A percentile compares a stretch with the other conserved stretches of the same genome.
These are phyloP conservation scores for Geotrichum klebahnii DNA, from an alignment of 1,139 yeast genomes.

Conservation along the genomic window DNA sequence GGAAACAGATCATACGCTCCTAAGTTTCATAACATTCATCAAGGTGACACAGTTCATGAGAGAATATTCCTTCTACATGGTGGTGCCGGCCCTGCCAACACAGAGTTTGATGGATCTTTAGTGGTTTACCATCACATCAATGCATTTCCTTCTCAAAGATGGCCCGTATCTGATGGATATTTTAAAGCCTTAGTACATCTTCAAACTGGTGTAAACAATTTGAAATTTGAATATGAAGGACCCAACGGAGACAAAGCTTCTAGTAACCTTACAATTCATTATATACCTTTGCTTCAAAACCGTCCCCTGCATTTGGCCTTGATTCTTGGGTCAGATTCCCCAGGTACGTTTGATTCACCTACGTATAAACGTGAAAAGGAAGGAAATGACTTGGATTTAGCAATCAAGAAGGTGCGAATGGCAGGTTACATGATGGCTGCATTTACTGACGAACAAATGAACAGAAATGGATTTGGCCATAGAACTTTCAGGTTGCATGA, in stretches of 20 bases:
- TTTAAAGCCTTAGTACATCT: conserved; percentile 76
- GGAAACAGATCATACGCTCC: conserved; percentile 24
- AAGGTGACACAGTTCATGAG: conserved; percentile 33
- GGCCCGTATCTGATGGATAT: conserved; percentile 62
- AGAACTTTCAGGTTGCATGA: conserved; percentile 77
- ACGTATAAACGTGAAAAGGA: conserved; percentile 51
- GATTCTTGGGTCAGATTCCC: conserved; percentile 73
- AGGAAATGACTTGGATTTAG: conserved; percentile 68
- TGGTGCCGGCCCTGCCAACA: conserved; percentile 32
- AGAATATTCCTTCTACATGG: conserved; percentile 37
- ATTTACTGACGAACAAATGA: conserved; percentile 88
- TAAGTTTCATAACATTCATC: conserved; percentile 27
- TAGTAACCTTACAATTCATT: conserved; percentile 42
- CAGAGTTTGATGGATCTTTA: conserved; percentile 36
- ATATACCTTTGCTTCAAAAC: conserved; percentile 58
- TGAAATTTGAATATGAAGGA: conserved; percentile 31
- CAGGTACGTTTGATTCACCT: conserved; percentile 70
- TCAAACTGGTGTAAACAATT: conserved; percentile 51
- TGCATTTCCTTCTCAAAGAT: conserved; percentile 65
- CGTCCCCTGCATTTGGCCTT: conserved; percentile 81
- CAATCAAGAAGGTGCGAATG: conserved; percentile 69
- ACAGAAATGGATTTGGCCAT: conserved; percentile 70
- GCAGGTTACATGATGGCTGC: conserved; percentile 93
- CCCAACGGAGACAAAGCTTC: conserved; percentile 21
- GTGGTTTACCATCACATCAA: conserved; percentile 46